These are phyloP conservation scores for Chaetomium fimeti DNA, from an alignment of 495 filamentous ascomycete species.

Conservation along the genomic window DNA sequence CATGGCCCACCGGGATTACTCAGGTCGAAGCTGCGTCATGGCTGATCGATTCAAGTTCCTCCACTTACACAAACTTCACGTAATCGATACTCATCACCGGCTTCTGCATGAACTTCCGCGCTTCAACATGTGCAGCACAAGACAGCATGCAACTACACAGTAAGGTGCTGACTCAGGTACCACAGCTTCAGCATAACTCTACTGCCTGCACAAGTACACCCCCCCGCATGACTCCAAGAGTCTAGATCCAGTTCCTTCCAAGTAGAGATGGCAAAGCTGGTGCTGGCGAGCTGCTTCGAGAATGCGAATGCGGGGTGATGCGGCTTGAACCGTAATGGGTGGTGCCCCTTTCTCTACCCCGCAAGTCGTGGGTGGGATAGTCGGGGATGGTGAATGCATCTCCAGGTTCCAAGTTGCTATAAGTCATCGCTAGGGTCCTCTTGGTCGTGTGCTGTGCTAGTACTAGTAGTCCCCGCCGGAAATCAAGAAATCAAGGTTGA, in stretches of 20 bases:
- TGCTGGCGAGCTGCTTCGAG: not conserved
- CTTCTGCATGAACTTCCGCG: too few species aligned
- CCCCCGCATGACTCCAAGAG: not conserved
- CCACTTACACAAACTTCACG: constrained; percentile 6
- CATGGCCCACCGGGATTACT: constrained; percentile 4
- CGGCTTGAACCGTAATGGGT: not conserved
- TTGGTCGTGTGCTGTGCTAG: not conserved
- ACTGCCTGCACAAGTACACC: too few species aligned
- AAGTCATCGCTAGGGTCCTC: not conserved
- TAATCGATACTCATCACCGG: not conserved
- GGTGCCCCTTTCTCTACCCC: not conserved
- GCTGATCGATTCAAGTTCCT: not conserved
- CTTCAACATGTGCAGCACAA: not conserved
- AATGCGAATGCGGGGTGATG: constrained; percentile 13
- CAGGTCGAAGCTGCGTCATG: constrained; percentile 1
- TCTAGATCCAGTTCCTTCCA: not conserved
- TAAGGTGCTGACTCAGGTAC: constrained; percentile 14
- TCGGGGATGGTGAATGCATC: not conserved
- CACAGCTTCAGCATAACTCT: not conserved
- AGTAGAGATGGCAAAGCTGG: not conserved
- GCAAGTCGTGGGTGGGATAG: not conserved
- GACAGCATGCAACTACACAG: not conserved
- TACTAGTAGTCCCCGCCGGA: not conserved
- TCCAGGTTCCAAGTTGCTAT: not conserved
- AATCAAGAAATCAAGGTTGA: not conserved